A percentile compares a stretch with the other conserved stretches of the same genome.
Conservation (phyloP, 139 green algal genomes). For the Tetradesmus obliquus region DNA sequence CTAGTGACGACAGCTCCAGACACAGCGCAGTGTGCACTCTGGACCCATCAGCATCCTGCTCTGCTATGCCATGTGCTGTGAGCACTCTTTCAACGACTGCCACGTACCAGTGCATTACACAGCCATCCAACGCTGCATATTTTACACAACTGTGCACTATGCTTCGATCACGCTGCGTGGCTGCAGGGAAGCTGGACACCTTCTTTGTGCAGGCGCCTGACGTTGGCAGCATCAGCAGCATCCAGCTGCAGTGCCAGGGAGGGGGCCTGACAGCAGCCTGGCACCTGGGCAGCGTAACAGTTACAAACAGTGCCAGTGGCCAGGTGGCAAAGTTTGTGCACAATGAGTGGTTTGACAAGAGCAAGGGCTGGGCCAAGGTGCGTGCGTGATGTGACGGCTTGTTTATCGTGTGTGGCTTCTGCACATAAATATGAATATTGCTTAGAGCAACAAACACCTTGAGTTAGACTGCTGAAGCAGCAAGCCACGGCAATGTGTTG, state of each 20-base stretch:
- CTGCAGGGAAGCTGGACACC: slow-evolving; percentile 49
- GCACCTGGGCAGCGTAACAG: slow-evolving; percentile 56
- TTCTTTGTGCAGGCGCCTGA: slow-evolving; percentile 66
- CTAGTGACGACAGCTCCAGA: no score
- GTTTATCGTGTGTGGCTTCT: not conserved
- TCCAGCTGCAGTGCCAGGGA: slow-evolving; percentile 59
- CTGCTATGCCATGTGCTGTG: no score
- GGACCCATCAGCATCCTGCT: no score
- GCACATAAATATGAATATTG: no score
- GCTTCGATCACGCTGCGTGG: not conserved
- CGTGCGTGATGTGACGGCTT: not conserved
- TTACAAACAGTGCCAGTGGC: slow-evolving; percentile 56
- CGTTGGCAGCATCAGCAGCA: slow-evolving; percentile 54
- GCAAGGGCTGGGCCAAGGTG: slow-evolving; percentile 60
- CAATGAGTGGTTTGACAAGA: slow-evolving; percentile 63
- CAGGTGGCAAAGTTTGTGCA: slow-evolving; percentile 52
- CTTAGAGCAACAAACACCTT: not conserved
- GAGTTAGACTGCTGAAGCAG: not conserved
- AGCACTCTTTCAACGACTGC: no score
- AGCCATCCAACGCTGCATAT: no score
- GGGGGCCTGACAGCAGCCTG: slow-evolving; percentile 65
- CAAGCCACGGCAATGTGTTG: not conserved
- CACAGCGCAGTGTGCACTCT: not conserved
- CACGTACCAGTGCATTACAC: no score
- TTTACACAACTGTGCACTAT: not conserved